phyloP scores from a whole-genome alignment of 2,329 filamentous ascomycete species.

The Neopestalotiopsis rosae region DNA sequence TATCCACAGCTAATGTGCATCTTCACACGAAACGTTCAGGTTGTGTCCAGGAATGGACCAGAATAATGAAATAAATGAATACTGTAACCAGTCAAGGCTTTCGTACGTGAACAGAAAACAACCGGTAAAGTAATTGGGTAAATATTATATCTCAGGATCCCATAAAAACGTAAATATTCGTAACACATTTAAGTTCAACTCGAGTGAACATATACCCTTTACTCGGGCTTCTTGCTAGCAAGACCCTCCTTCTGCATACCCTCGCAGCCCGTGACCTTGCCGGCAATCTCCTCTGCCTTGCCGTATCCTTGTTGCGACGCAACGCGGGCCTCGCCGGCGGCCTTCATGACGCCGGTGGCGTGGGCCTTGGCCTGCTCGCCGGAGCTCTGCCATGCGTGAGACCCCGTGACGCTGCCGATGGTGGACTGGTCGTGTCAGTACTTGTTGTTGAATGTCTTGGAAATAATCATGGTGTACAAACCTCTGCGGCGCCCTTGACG shows the following conservation, averaged over 20 bases:
- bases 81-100: too few species aligned
- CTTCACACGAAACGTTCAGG: too few species aligned
- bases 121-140: accelerated
- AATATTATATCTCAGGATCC: background rate
- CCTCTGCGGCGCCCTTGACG: slow-evolving; percentile 71
- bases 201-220: background rate
- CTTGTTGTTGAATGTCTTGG: background rate
- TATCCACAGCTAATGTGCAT: too few species aligned
- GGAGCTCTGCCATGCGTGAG: slow-evolving; percentile 66
- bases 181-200: background rate
- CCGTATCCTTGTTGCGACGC: slow-evolving; percentile 60
- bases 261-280: slow-evolving; percentile 68
- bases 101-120: too few species aligned
- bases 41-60: too few species aligned
- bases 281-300: slow-evolving; percentile 67
- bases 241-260: slow-evolving; percentile 71
- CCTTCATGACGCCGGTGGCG: slow-evolving; percentile 67
- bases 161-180: background rate
- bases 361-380: slow-evolving; percentile 69
- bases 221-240: slow-evolving; percentile 46
- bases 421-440: slow-evolving; percentile 48
- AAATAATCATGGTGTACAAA: slow-evolving; percentile 32
- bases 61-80: too few species aligned
- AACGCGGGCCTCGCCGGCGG: slow-evolving; percentile 62
- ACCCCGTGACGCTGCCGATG: slow-evolving; percentile 67